Evolutionary conservation across 2,329 filamentous ascomycete species (phyloP).

Genomic region (Fusarium begoniae): DNA sequence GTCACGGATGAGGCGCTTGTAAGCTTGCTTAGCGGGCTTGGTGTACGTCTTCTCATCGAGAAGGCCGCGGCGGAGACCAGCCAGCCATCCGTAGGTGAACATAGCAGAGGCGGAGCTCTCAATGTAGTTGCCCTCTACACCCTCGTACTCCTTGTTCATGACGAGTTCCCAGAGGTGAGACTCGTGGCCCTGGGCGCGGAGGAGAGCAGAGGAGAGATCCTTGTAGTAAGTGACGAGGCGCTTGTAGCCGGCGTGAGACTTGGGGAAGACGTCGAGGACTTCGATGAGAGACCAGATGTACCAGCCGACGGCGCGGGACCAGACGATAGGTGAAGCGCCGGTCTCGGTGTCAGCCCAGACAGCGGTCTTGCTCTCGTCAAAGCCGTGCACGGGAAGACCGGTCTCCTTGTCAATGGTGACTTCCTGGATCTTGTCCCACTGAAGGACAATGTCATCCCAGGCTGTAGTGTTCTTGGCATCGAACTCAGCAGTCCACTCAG

Average conservation of each 20-base stretch:
- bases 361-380: conserved; percentile 58
- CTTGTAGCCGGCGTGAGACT: conserved; percentile 47
- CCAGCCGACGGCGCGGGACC: conserved; percentile 65
- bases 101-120: conserved; percentile 68
- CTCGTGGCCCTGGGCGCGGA: conserved; percentile 53
- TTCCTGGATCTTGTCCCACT: conserved; percentile 56
- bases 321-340: conserved; percentile 62
- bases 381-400: conserved; percentile 62
- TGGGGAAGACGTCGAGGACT: conserved; percentile 57
- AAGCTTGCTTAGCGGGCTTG: conserved; percentile 39
- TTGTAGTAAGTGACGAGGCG: conserved; percentile 50
- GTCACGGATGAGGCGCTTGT: conserved; percentile 50
- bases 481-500: conserved; percentile 51
- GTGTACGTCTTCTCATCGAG: conserved; percentile 35
- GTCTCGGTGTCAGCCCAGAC: conserved; percentile 61
- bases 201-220: conserved; percentile 23
- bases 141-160: conserved; percentile 60
- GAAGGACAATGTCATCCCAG: conserved; percentile 55
- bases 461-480: conserved; percentile 51
- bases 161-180: conserved; percentile 67
- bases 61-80: conserved; percentile 48
- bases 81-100: conserved; percentile 63
- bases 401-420: conserved; percentile 51
- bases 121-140: conserved; percentile 64
- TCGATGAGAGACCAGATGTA: conserved; percentile 63